Percentiles rank a stretch among this genome's conserved stretches.
Evolutionary conservation across 2,329 filamentous ascomycete species (phyloP).

Genomic region (Ambrosiella xylebori): DNA sequence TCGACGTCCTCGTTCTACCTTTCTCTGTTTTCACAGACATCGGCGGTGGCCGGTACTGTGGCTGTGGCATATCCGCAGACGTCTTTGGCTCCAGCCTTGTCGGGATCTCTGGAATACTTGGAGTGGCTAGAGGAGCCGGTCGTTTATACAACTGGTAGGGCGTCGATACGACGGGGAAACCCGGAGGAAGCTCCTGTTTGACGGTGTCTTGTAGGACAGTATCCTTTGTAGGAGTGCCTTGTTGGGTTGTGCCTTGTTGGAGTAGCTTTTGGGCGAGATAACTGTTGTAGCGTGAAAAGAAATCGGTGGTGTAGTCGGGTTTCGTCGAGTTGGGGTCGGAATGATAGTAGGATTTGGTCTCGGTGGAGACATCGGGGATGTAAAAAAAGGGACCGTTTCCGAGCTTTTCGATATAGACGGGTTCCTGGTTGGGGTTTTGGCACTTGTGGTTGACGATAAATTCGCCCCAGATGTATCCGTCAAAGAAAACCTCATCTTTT

Average conservation of each 20-base stretch:
- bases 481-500: conserved; percentile 49
- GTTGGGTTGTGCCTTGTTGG: background rate
- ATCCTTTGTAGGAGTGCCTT: too few relatives aligned
- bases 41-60: too few relatives aligned
- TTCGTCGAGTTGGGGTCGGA: conserved; percentile 38
- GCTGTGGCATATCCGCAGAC: too few relatives aligned
- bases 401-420: conserved; percentile 12
- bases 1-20: too few relatives aligned
- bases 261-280: conserved; percentile 23
- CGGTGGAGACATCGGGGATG: conserved; percentile 69
- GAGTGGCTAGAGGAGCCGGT: too few relatives aligned
- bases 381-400: conserved; percentile 68
- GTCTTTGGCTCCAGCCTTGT: too few relatives aligned
- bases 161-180: too few relatives aligned
- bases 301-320: conserved; percentile 55
- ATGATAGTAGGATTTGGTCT: conserved; percentile 80
- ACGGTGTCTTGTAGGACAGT: too few relatives aligned
- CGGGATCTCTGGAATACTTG: too few relatives aligned
- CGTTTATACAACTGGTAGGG: too few relatives aligned
- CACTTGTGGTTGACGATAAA: conserved; percentile 45
- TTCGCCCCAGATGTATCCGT: conserved; percentile 59
- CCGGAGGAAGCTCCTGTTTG: too few relatives aligned
- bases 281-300: conserved; percentile 40
- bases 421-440: conserved; percentile 16
- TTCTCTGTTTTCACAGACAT: too few relatives aligned